These are phyloP conservation scores for Fomitopsis pinicola DNA, from an alignment of 1,284 basidiomycete genomes.

Conservation along the genomic window DNA sequence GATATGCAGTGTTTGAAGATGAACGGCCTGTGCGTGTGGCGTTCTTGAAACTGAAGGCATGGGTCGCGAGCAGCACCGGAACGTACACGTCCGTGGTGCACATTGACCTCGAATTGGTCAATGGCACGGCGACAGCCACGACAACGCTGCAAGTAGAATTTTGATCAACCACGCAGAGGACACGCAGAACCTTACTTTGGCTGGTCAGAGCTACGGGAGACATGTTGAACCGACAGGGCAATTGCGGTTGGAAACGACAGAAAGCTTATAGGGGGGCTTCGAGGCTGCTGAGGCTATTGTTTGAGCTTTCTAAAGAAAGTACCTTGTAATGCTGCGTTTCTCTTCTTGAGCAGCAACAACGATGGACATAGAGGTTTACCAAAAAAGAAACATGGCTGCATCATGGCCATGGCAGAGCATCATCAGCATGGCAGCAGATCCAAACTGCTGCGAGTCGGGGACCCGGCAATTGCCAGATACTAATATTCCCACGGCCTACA, in stretches of 20 bases:
- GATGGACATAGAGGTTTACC: too few relatives aligned
- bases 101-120: conserved; percentile 37
- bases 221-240: conserved; percentile 41
- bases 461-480: too few relatives aligned
- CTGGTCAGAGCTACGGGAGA: conserved; percentile 56
- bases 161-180: conserved; percentile 49
- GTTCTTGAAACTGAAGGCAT: conserved; percentile 53
- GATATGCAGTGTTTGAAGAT: conserved; percentile 58
- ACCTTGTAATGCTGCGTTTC: too few relatives aligned
- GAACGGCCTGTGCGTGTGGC: conserved; percentile 42
- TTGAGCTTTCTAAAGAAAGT: too few relatives aligned
- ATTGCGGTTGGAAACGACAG: conserved; percentile 30
- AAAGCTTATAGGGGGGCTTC: conserved; percentile 36
- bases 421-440: too few relatives aligned
- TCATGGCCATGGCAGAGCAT: too few relatives aligned
- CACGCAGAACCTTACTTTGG: conserved; percentile 52
- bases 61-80: conserved; percentile 32
- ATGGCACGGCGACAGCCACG: not conserved
- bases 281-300: conserved; percentile 51
- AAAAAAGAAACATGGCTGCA: too few relatives aligned
- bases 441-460: too few relatives aligned
- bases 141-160: conserved; percentile 3
- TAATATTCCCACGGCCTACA: too few relatives aligned
- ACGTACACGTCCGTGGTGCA: conserved; percentile 35
- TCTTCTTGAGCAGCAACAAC: too few relatives aligned